These are phyloP conservation scores for Hamigera avellanea DNA, from an alignment of 495 filamentous ascomycete species.

Conservation along the genomic window DNA sequence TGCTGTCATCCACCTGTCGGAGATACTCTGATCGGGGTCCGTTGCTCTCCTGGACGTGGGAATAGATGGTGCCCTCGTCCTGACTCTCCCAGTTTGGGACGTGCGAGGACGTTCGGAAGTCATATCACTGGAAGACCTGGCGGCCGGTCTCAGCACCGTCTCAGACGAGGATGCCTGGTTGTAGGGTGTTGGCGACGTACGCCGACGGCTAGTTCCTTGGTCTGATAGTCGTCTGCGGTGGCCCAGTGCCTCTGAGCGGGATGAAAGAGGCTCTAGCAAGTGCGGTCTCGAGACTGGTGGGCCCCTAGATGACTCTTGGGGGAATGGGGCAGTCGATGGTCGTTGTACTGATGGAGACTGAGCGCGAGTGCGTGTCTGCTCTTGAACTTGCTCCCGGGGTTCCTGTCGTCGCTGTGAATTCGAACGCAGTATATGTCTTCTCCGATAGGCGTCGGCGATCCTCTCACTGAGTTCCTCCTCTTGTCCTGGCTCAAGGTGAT, in stretches of 20 bases:
- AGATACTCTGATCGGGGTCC: constrained; percentile 15
- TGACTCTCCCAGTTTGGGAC: constrained; percentile 12
- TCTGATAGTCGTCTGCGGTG: constrained; percentile 44
- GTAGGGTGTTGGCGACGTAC: constrained; percentile 23
- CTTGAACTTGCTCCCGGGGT: constrained; percentile 10
- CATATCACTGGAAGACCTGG: constrained; percentile 32
- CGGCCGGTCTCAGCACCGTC: constrained; percentile 22
- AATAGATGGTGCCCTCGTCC: constrained; percentile 15
- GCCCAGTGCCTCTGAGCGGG: constrained; percentile 17
- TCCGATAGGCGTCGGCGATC: constrained; percentile 76
- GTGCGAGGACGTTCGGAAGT: constrained; percentile 22
- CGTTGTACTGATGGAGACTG: constrained; percentile 26
- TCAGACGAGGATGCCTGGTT: constrained; percentile 28
- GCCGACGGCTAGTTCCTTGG: constrained; percentile 21
- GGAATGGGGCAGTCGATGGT: constrained; percentile 3
- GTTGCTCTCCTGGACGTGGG: constrained; percentile 2
- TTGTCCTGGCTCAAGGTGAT: constrained; percentile 61
- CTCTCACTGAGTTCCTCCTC: constrained; percentile 82
- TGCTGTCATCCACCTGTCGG: constrained; percentile 19
- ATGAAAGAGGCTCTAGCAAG: constrained; percentile 33
- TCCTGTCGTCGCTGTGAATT: constrained; percentile 19
- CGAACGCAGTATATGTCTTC: constrained; percentile 45
- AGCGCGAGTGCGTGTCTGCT: constrained; percentile 14
- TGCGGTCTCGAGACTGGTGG: constrained; percentile 46
- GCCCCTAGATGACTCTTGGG: constrained; percentile 17